Conservation (phyloP, 2,329 filamentous ascomycete species). For the Hypoxylon sp. region DNA sequence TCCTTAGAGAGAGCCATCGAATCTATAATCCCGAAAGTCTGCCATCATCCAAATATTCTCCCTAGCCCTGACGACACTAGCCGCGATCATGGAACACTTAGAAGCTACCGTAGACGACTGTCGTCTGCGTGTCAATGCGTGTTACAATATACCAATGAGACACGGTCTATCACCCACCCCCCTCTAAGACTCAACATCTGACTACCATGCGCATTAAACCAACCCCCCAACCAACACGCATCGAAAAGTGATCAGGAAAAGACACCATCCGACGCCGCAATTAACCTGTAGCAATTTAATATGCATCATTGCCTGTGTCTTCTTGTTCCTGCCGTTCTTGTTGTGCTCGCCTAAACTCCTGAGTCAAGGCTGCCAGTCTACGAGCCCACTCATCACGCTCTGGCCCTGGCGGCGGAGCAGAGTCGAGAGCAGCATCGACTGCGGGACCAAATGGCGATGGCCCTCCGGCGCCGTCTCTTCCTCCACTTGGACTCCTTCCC, state of each 20-base stretch:
- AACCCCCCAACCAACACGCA: not conserved
- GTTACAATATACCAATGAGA: too few species aligned
- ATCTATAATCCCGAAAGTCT: constrained; percentile 8
- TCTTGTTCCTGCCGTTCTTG: constrained; percentile 3
- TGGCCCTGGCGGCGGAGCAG: constrained; percentile 4
- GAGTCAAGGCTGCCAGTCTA: not conserved
- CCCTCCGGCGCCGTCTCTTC: not conserved
- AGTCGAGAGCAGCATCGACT: constrained; percentile 9
- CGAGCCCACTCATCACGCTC: constrained; percentile 18
- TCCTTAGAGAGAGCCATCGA: not conserved
- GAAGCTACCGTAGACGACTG: not conserved
- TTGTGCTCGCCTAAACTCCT: not conserved
- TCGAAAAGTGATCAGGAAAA: not conserved
- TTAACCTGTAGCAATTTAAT: not conserved
- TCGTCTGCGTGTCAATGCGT: not conserved
- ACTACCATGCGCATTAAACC: not conserved
- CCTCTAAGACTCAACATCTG: not conserved
- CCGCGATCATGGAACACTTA: not conserved
- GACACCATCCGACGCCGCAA: not conserved
- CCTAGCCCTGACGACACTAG: not conserved
- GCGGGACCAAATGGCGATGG: constrained; percentile 12
- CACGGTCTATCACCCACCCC: too few species aligned
- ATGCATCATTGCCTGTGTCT: not conserved
- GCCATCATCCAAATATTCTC: not conserved
- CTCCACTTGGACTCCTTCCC: not conserved